These are phyloP conservation scores for Phylloporus arenicola DNA, from an alignment of 768 basidiomycete species.

Conservation along the genomic window DNA sequence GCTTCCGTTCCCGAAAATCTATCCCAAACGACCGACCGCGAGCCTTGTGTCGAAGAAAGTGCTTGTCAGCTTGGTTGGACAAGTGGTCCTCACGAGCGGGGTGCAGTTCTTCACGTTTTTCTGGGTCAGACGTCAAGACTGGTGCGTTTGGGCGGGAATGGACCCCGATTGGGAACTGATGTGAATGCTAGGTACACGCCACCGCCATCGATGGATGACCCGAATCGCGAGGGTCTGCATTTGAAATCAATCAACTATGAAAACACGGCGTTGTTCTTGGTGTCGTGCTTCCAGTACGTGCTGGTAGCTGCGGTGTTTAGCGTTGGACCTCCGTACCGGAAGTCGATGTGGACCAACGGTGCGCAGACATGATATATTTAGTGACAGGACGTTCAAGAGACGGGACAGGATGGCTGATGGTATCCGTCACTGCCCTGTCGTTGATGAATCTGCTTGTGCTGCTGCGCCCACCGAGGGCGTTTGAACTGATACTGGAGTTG, in stretches of 20 bases:
- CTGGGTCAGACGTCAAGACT: constrained; percentile 80
- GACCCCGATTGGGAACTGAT: background rate
- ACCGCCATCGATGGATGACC: constrained; percentile 52
- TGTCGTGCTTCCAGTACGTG: constrained; percentile 99
- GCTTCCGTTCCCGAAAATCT: constrained; percentile 78
- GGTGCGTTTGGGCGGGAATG: constrained; percentile 42
- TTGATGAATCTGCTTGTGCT: constrained; percentile 74
- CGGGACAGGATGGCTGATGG: constrained; percentile 69
- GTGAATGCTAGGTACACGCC: constrained; percentile 61
- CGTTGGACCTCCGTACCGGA: constrained; percentile 95
- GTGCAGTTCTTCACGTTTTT: constrained; percentile 85
- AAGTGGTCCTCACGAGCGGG: constrained; percentile 78
- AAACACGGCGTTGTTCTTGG: constrained; percentile 85
- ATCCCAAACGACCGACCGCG: constrained; percentile 88
- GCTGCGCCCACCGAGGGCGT: constrained; percentile 56
- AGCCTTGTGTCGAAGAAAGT: constrained; percentile 96
- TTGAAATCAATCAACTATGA: constrained; percentile 85
- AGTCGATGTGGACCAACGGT: constrained; percentile 95
- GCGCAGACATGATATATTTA: constrained; percentile 19
- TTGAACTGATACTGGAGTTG: constrained; percentile 66
- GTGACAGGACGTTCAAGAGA: background rate
- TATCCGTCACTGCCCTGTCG: constrained; percentile 62
- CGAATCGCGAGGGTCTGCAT: constrained; percentile 54
- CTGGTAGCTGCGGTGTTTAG: constrained; percentile 95
- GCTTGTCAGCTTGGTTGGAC: constrained; percentile 86